phyloP scores from a whole-genome alignment of 2,329 filamentous ascomycete genomes.

The Aspergillus ochraceoroseus region DNA sequence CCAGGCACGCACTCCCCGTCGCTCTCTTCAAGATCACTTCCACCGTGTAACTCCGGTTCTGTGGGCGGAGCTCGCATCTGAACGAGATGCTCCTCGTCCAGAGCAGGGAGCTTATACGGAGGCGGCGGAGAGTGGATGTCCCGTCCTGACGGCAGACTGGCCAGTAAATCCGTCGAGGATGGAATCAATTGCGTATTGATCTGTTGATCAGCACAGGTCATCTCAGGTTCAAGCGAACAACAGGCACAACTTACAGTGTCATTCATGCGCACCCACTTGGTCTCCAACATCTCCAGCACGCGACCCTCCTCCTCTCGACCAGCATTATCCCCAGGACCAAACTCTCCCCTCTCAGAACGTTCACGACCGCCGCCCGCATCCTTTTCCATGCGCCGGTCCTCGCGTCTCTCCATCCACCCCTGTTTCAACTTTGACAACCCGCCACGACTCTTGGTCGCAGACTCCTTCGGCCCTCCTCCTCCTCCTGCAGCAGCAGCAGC shows the following conservation, averaged over 20 bases:
- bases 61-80: slow-evolving; percentile 56
- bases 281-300: slow-evolving; percentile 78
- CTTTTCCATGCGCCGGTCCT: slow-evolving; percentile 74
- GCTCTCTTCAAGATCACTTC: slow-evolving; percentile 45
- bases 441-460: slow-evolving; percentile 24
- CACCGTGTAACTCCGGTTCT: slow-evolving; percentile 40
- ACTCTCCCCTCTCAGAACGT: slow-evolving; percentile 28
- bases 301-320: slow-evolving; percentile 78
- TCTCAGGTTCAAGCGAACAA: too few relatives aligned
- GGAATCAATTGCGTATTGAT: slow-evolving; percentile 77
- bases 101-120: slow-evolving; percentile 59
- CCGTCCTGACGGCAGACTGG: slow-evolving; percentile 78
- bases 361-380: slow-evolving; percentile 46
- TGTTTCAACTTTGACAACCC: slow-evolving; percentile 59
- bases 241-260: slow-evolving; percentile 70
- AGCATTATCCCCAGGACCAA: slow-evolving; percentile 63
- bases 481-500: too few relatives aligned
- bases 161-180: slow-evolving; percentile 63
- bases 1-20: slow-evolving; percentile 31
- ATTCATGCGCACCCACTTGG: slow-evolving; percentile 89
- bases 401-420: slow-evolving; percentile 68
- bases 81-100: slow-evolving; percentile 61
- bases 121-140: slow-evolving; percentile 70
- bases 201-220: too few relatives aligned
- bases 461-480: slow-evolving; percentile 49